Evolutionary conservation across 2,329 filamentous ascomycete genomes (phyloP).

Genomic region (Coniochaeta hoffmannii): DNA sequence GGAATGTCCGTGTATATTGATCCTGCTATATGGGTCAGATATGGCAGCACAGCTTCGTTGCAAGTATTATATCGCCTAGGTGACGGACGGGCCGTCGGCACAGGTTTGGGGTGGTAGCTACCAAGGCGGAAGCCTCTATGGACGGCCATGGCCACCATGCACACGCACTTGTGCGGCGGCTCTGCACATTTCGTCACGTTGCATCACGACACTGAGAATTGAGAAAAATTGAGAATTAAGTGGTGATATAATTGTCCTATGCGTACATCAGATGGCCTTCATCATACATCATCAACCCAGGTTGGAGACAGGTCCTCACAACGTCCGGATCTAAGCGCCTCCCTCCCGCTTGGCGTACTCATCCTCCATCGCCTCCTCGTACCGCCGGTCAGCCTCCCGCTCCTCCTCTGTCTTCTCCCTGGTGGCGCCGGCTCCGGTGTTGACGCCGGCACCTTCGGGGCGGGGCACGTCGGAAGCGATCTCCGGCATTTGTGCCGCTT

Average conservation of each 20-base stretch:
- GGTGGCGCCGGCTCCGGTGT: slow-evolving; percentile 40
- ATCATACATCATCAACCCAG: neutral
- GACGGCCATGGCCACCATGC: too few species aligned
- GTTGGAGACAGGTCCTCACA: neutral
- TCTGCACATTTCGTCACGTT: too few species aligned
- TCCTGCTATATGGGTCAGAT: neutral
- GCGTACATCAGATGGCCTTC: neutral
- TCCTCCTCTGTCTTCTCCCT: slow-evolving; percentile 41
- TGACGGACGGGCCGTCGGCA: neutral
- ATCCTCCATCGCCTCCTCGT: slow-evolving; percentile 47
- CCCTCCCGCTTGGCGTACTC: slow-evolving; percentile 49
- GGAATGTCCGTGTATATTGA: neutral
- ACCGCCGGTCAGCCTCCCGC: slow-evolving; percentile 39
- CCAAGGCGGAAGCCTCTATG: too few species aligned
- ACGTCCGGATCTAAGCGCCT: slow-evolving; percentile 27
- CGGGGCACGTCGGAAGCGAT: neutral
- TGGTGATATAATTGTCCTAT: too few species aligned
- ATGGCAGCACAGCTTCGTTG: neutral
- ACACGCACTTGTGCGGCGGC: too few species aligned
- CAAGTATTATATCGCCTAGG: neutral
- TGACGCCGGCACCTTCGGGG: slow-evolving; percentile 34
- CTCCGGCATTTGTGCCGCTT: neutral
- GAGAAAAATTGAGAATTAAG: too few species aligned
- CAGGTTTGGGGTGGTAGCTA: too few species aligned
- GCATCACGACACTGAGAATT: too few species aligned